phyloP scores from a whole-genome alignment of 768 basidiomycete species.

The Suillus occidentalis region DNA sequence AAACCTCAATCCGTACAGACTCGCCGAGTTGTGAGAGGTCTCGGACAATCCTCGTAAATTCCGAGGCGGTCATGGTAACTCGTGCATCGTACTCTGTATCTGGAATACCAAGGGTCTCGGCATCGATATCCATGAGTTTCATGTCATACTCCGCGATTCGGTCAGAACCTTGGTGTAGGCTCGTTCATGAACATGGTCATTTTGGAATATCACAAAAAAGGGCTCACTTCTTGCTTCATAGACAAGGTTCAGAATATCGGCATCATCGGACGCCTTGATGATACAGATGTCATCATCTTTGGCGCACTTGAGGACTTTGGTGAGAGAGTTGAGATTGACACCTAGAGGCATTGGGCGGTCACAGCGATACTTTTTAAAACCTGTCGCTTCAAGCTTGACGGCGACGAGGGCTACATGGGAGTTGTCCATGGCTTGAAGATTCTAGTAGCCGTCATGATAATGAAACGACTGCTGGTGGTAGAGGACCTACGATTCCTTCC shows the following conservation, averaged over 20 bases:
- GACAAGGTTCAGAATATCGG: slow-evolving; percentile 81
- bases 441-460: slow-evolving; percentile 35
- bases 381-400: slow-evolving; percentile 73
- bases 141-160: slow-evolving; percentile 97
- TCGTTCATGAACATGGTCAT: neutral
- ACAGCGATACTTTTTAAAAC: slow-evolving; percentile 89
- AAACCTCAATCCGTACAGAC: slow-evolving; percentile 91
- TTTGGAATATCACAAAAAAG: neutral
- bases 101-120: slow-evolving; percentile 92
- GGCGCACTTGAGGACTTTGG: slow-evolving; percentile 96
- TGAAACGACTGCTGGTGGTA: neutral
- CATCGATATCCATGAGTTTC: slow-evolving; percentile 99
- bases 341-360: slow-evolving; percentile 93
- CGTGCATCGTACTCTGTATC: slow-evolving; percentile 97
- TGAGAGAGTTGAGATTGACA: slow-evolving; percentile 82
- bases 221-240: slow-evolving; percentile 88
- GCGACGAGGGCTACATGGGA: slow-evolving; percentile 97
- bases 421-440: slow-evolving; percentile 99
- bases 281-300: slow-evolving; percentile 94
- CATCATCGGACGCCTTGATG: slow-evolving; percentile 88
- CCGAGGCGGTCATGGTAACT: slow-evolving; percentile 79
- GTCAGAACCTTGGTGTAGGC: slow-evolving; percentile 63
- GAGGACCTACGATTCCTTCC: slow-evolving; percentile 74
- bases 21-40: slow-evolving; percentile 91
- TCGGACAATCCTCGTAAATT: slow-evolving; percentile 91